Base-by-base conservation (phyloP, 768 basidiomycete species). In the Suillus sp. region DNA sequence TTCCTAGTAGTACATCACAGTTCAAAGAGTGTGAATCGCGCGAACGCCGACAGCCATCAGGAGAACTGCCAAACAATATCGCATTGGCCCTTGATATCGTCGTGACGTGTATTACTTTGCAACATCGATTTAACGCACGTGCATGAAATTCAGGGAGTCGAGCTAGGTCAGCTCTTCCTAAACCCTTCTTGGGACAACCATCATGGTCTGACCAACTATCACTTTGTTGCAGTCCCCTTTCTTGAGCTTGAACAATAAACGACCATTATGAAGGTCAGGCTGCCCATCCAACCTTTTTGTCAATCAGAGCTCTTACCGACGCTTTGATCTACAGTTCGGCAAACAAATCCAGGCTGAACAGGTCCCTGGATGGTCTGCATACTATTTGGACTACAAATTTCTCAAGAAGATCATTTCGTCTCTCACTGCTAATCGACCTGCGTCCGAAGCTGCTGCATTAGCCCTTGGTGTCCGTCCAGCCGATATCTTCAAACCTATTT, bases 371-470 rank as follows among this genome's bases (percentile, higher is more conserved):
- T 99, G 96, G 96, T 93, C 93, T 34, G 75, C 82, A 48, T 93
- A 93, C 80, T 99, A 99, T 78, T 87, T 98, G 64, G 96, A 99
- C 79, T 99, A 99, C 86, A 99, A 99, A 81, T 91, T 91, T 70
- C 84, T 97, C 74, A 97, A 97, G 80, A 95, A 99, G 84, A 98
- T 99, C 71, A 95, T 99, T 71, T 96, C 96, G 65, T 97, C 96
- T 16, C 86, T 98, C 65, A 88, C 89, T 58, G 90, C 92, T 35
- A 92, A 95, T 75, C 87, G 93, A 63, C 93, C 95, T 8, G 92
- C 92, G 55, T 89, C 93, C 9, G 95, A 97, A 75, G 93, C 93
- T 27, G 93, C 93, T 37, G 86, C 92, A 27, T 80, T 97, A 60
- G 93, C 93, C 14, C 80, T 91, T 56, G 93, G 93, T 60, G 80